Conservation (phyloP, 495 filamentous ascomycete genomes). For the Tuber umbilicatum region DNA sequence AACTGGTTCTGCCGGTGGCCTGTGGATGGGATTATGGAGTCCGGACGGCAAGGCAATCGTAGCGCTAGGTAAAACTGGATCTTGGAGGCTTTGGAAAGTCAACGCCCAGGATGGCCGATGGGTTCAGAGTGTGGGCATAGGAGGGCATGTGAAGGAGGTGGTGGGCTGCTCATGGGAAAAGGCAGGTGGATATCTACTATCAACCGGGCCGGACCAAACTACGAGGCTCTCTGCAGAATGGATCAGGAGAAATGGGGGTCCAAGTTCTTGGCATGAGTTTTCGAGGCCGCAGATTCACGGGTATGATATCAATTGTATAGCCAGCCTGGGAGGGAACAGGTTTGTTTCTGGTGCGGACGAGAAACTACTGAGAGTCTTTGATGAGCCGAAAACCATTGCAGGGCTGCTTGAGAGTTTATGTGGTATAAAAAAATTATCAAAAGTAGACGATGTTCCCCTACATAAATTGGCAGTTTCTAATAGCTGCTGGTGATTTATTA, state of each 20-base stretch:
- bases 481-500: slow-evolving; percentile 24
- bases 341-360: slow-evolving; percentile 98
- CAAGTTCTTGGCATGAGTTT: slow-evolving; percentile 83
- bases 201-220: slow-evolving; percentile 87
- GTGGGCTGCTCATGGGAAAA: slow-evolving; percentile 78
- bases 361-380: slow-evolving; percentile 91
- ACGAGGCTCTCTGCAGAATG: slow-evolving; percentile 88
- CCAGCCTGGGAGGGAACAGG: slow-evolving; percentile 58
- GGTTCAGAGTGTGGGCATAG: slow-evolving; percentile 67
- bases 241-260: slow-evolving; percentile 47
- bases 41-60: slow-evolving; percentile 66
- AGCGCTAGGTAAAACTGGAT: slow-evolving; percentile 82
- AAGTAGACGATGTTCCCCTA: slow-evolving; percentile 7
- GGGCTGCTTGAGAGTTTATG: slow-evolving; percentile 62
- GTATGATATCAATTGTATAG: slow-evolving; percentile 94
- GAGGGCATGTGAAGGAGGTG: slow-evolving; percentile 74
- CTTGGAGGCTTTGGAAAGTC: slow-evolving; percentile 78
- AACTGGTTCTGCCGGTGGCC: slow-evolving; percentile 89
- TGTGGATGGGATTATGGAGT: slow-evolving; percentile 93
- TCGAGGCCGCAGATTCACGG: slow-evolving; percentile 94
- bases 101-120: slow-evolving; percentile 56
- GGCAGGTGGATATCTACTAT: slow-evolving; percentile 75
- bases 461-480: slow-evolving; percentile 15
- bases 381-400: slow-evolving; percentile 78
- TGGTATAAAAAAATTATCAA: slow-evolving; percentile 48